These are phyloP conservation scores for Melanogaster broomeanus DNA, from an alignment of 768 basidiomycete species.

Conservation along the genomic window DNA sequence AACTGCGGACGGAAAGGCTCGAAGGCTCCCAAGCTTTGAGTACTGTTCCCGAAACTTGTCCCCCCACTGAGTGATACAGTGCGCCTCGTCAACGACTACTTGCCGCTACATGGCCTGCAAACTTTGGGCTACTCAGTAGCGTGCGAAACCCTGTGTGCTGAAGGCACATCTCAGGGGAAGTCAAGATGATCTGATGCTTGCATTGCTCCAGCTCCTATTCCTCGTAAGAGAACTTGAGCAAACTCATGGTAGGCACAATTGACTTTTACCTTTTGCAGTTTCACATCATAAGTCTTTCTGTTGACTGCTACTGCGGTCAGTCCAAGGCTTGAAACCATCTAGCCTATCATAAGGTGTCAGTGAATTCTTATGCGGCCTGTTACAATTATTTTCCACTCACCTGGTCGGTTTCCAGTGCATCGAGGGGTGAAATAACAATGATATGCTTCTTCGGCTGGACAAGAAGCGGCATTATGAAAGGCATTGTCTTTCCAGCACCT, in stretches of 20 bases:
- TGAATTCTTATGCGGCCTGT: too few species aligned
- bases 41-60: not conserved
- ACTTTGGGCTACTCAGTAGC: conserved; percentile 8
- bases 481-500: conserved; percentile 18
- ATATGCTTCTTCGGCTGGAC: conserved; percentile 6
- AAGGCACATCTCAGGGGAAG: conserved; percentile 43
- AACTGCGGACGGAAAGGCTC: too few species aligned
- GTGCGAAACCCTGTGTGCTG: conserved; percentile 30
- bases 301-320: conserved; percentile 31
- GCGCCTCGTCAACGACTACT: conserved; percentile 21
- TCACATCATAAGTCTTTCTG: too few species aligned
- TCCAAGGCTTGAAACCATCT: conserved; percentile 27
- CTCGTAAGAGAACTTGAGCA: too few species aligned
- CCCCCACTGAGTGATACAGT: conserved; percentile 26
- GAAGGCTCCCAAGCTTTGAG: not conserved
- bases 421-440: conserved; percentile 21
- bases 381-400: conserved; percentile 3
- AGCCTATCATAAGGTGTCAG: conserved; percentile 23
- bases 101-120: conserved; percentile 1
- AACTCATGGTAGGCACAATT: too few species aligned
- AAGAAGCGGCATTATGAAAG: conserved; percentile 13
- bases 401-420: conserved; percentile 22
- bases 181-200: conserved; percentile 30
- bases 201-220: not conserved
- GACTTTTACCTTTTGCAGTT: too few species aligned